Evolutionary conservation across 1,139 yeast species (phyloP).

Genomic region (Ogataea hybrid): DNA sequence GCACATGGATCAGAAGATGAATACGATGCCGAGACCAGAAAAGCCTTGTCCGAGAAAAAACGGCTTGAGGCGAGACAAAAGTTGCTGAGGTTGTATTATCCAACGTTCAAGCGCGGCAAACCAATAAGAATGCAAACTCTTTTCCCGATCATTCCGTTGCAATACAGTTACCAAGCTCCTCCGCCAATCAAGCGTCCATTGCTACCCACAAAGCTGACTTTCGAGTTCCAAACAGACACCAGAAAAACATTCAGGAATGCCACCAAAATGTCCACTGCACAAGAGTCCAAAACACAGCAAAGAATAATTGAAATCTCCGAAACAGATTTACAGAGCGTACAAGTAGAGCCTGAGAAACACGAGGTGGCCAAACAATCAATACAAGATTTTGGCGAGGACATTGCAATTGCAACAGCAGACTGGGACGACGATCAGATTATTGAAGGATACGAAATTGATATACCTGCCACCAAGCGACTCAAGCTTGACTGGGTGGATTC

Average conservation of each 20-base stretch:
- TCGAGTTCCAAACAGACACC: conserved; percentile 45
- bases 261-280: conserved; percentile 16
- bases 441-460: conserved; percentile 40
- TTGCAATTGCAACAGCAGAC: conserved; percentile 72
- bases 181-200: conserved; percentile 52
- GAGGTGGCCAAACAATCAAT: conserved; percentile 36
- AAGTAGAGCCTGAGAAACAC: conserved; percentile 20
- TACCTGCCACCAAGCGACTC: conserved; percentile 26
- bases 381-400: conserved; percentile 49
- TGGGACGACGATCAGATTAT: conserved; percentile 77
- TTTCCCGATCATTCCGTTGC: conserved; percentile 62
- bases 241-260: conserved; percentile 30
- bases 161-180: conserved; percentile 52
- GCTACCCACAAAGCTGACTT: conserved; percentile 53
- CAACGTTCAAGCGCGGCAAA: conserved; percentile 55
- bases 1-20: conserved; percentile 8
- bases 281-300: conserved; percentile 19
- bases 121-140: conserved; percentile 65
- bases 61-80: conserved; percentile 28
- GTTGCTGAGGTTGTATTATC: conserved; percentile 53
- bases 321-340: conserved; percentile 21
- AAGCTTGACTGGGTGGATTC: conserved; percentile 28
- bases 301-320: conserved; percentile 25
- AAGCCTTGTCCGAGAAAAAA: conserved; percentile 9
- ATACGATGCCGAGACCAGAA: conserved; percentile 20